Conservation (phyloP, 2,329 filamentous ascomycete genomes). For the Aspergillus sp. region DNA sequence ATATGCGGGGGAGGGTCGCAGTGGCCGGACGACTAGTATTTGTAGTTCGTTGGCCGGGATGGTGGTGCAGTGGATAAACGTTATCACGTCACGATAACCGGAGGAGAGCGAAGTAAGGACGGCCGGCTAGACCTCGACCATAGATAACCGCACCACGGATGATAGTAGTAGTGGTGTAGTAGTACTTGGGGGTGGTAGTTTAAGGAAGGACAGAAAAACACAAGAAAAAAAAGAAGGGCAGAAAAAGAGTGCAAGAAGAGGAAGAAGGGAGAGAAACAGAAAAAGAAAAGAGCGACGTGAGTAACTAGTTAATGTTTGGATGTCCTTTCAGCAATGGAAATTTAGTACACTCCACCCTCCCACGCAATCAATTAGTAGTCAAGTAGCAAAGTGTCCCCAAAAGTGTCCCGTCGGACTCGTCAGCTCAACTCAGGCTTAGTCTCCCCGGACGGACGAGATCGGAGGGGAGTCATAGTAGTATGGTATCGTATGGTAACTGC, state of each 20-base stretch:
- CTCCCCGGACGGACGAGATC: too few relatives aligned
- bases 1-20: slow-evolving; percentile 3
- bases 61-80: slow-evolving; percentile 7
- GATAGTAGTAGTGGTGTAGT: background rate
- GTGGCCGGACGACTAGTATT: slow-evolving; percentile 3
- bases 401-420: slow-evolving; percentile 12
- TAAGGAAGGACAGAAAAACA: background rate
- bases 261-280: slow-evolving; percentile 6
- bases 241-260: slow-evolving; percentile 11
- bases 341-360: background rate
- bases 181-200: background rate
- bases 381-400: slow-evolving; percentile 13
- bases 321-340: too few relatives aligned
- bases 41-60: slow-evolving; percentile 1
- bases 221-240: background rate
- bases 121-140: background rate
- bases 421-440: background rate
- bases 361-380: background rate
- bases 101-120: background rate
- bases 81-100: slow-evolving; percentile 12
- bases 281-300: background rate
- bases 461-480: too few relatives aligned
- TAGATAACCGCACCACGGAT: background rate
- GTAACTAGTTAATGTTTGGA: too few relatives aligned
- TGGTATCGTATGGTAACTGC: background rate